These are phyloP conservation scores for Rosa hybrid DNA, from an alignment of 331 rosid species.

Conservation along the genomic window DNA sequence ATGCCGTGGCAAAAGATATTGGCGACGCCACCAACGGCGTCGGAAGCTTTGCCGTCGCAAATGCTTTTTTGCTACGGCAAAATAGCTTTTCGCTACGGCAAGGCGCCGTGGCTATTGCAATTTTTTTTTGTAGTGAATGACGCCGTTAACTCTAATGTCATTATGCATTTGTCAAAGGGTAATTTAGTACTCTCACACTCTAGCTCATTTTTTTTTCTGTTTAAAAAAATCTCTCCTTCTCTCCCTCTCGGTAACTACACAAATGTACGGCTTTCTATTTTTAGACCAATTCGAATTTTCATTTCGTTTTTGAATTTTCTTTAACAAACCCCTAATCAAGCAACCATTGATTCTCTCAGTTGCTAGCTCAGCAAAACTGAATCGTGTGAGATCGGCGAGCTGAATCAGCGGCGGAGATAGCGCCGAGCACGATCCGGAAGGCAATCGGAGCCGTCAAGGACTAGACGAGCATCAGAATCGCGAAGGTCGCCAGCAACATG, in stretches of 20 bases:
- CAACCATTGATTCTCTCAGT: not conserved
- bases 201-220: no score
- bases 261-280: not conserved
- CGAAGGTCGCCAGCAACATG: conserved; percentile 83
- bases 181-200: no score
- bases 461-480: conserved; percentile 90
- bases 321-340: not conserved
- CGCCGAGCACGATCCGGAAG: conserved; percentile 87
- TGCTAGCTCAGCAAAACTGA: not conserved
- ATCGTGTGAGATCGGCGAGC: conserved; percentile 8
- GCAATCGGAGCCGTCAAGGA: conserved; percentile 98
- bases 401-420: conserved; percentile 45
- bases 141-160: no score
- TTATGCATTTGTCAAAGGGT: no score
- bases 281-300: not conserved
- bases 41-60: no score
- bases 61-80: no score
- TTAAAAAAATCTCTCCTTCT: no score
- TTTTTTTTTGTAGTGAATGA: no score
- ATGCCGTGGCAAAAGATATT: no score
- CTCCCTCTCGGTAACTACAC: conserved; percentile 17
- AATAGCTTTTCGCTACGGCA: no score
- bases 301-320: not conserved
- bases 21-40: no score
- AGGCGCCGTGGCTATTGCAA: no score